Evolutionary conservation across 176 grass and related monocot species (phyloP), one percentile per base, ranked within the genome.

Genomic region (Musa beccarii): DNA sequence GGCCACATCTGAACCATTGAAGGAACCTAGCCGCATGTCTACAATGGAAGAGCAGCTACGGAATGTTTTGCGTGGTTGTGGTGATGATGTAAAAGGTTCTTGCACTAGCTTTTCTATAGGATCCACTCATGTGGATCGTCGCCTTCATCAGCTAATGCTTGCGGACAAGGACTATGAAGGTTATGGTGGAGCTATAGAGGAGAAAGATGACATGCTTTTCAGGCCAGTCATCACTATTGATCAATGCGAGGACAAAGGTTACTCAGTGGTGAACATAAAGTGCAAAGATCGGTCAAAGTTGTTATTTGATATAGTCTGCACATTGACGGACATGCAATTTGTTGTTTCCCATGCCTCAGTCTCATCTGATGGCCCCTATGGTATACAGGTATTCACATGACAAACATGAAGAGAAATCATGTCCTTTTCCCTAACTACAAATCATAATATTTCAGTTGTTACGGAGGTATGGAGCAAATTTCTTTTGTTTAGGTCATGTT

Each of bases 281-380:
- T 99, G 95, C 81, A 75, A 66, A 80, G 95, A 99, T 80, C 77
- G 95, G 13, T 77, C 86, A 5, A 99, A 99, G 73, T 83, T 99
- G 80, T 76, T 97, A 26, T 97, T 93, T 55, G 94, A 97, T 85
- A 93, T 97, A 63, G 94, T 97, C 10, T 97, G 90, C 85, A 99
- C 95, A 59, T 86, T 99, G 64, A 99, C 90, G n/a, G 90, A 99
- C 77, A 86, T 99, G 95, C 81, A 94, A 43, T 99, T 87, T 65
- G 90, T 91, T 21, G 95, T 99, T 24, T 99, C 89, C 81, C 95
- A 99, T 55, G 95, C 95, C 9, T 86, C 90, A 5, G 85, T 99
- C 51, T 77, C 90, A 1, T 99, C 95, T n/a, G 86, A 94, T 2
- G 90, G 81, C 28, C 34, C 54, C 73, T 92, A 87, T 50, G 90